A percentile compares a stretch with the other conserved stretches of the same genome.
Conservation (phyloP, 306 rosid genomes). For the Rosa lucieae region DNA sequence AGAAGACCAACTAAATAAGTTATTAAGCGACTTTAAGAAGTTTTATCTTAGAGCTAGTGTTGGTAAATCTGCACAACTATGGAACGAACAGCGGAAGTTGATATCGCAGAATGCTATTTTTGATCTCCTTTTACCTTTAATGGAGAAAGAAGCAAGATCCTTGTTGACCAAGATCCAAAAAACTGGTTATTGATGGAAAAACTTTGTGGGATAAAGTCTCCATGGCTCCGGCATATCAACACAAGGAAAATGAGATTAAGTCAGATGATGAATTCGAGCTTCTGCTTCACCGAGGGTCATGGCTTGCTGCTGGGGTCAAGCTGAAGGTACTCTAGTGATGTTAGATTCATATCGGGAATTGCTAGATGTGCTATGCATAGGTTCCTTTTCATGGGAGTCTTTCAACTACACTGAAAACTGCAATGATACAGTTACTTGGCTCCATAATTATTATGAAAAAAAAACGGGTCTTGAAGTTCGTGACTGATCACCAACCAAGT, state of each 20-base stretch:
- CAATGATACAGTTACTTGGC: conserved; percentile 40
- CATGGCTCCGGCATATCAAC: conserved; percentile 76
- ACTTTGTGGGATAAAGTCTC: conserved; percentile 83
- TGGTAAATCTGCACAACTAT: conserved; percentile 86
- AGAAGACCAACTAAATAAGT: conserved; percentile 60
- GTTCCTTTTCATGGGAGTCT: conserved; percentile 56
- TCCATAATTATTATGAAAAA: conserved; percentile 73
- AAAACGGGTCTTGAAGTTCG: conserved; percentile 85
- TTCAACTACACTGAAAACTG: not conserved
- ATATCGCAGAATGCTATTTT: conserved; percentile 76
- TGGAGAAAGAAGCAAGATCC: conserved; percentile 94
- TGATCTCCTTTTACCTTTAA: conserved; percentile 75
- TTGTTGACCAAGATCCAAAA: conserved; percentile 61
- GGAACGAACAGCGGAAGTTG: conserved; percentile 95
- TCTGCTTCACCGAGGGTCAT: conserved; percentile 70
- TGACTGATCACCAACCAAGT: conserved; percentile 97
- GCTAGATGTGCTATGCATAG: conserved; percentile 80
- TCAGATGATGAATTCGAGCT: conserved; percentile 90
- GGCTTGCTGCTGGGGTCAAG: conserved; percentile 99
- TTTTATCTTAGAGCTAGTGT: conserved; percentile 85
- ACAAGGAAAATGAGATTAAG: conserved; percentile 68
- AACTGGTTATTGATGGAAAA: conserved; percentile 71
- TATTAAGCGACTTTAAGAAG: conserved; percentile 70
- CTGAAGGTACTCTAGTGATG: conserved; percentile 94
- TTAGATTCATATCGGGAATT: conserved; percentile 91